These are phyloP conservation scores for Chloris gayana DNA, from an alignment of 176 grass and related monocot species.

Conservation along the genomic window DNA sequence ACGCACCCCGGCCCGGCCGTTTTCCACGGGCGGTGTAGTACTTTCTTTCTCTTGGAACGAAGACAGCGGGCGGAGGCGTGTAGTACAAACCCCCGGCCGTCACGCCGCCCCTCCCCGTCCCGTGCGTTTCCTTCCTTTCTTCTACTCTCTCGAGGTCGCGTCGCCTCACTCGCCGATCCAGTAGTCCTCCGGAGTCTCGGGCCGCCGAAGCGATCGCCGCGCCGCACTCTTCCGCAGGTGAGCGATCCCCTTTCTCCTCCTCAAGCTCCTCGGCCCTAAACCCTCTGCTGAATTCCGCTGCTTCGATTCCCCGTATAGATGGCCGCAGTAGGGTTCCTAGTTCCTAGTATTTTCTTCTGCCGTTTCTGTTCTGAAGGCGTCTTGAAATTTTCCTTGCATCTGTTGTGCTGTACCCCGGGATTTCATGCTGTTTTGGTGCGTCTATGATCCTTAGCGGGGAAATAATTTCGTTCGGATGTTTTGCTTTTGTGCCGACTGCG, in stretches of 20 bases:
- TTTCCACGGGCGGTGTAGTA: slow-evolving; percentile 27
- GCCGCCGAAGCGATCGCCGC: slow-evolving; percentile 9
- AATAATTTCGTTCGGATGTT: background rate
- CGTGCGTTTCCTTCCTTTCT: slow-evolving; percentile 19
- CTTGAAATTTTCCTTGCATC: background rate
- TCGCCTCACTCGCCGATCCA: slow-evolving; percentile 5
- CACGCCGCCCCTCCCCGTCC: slow-evolving; percentile 27
- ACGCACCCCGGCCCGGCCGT: background rate
- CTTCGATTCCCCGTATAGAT: background rate
- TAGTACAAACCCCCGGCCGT: slow-evolving; percentile 10
- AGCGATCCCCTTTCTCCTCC: slow-evolving; percentile 16
- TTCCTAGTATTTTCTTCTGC: background rate
- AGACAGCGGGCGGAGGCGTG: background rate
- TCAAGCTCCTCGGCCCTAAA: background rate
- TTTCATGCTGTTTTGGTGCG: background rate
- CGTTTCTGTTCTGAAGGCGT: background rate
- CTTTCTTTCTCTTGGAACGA: background rate
- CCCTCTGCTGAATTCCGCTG: background rate
- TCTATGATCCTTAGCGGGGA: background rate
- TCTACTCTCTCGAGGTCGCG: background rate
- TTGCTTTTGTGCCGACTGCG: background rate
- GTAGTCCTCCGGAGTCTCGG: background rate
- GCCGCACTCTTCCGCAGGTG: background rate
- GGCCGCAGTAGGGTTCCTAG: background rate
- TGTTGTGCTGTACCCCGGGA: background rate